These are phyloP conservation scores for Tuber melanosporum DNA, from an alignment of 495 filamentous ascomycete species.

Conservation along the genomic window DNA sequence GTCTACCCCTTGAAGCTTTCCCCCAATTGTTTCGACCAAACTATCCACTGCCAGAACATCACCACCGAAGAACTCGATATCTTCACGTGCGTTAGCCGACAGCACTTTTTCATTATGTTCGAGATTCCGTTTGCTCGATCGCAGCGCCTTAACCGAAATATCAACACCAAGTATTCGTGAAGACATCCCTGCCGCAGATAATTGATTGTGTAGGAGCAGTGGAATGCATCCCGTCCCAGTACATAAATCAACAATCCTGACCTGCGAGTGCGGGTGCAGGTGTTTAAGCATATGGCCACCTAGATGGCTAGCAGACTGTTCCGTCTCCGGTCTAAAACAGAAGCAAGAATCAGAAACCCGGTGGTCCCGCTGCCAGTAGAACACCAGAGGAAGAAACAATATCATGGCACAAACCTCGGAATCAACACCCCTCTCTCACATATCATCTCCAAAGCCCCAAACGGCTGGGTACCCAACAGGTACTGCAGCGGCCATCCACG, in stretches of 20 bases:
- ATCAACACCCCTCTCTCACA: conserved; percentile 75
- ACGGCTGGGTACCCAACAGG: conserved; percentile 79
- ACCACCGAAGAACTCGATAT: conserved; percentile 50
- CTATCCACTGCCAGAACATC: conserved; percentile 50
- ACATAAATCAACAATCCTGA: conserved; percentile 67
- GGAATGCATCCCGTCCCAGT: conserved; percentile 88
- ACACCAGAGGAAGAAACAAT: background rate
- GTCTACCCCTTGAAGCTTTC: conserved; percentile 47
- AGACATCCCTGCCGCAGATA: conserved; percentile 40
- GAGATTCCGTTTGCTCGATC: conserved; percentile 58
- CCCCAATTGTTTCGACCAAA: background rate
- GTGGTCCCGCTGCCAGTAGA: background rate
- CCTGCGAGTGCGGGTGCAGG: conserved; percentile 10
- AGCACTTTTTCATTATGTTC: conserved; percentile 46
- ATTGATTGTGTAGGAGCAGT: conserved; percentile 58
- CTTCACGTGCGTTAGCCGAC: conserved; percentile 24
- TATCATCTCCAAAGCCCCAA: conserved; percentile 73
- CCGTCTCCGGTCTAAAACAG: conserved; percentile 58
- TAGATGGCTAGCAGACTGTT: conserved; percentile 58
- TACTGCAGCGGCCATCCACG: conserved; percentile 78
- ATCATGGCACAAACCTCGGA: conserved; percentile 54
- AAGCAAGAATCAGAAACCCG: conserved; percentile 2
- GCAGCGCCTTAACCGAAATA: conserved; percentile 55
- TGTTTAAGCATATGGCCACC: conserved; percentile 46
- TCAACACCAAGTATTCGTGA: conserved; percentile 50